Evolutionary conservation across 768 basidiomycete species (phyloP).

Genomic region (Psilocybe tampanensis): DNA sequence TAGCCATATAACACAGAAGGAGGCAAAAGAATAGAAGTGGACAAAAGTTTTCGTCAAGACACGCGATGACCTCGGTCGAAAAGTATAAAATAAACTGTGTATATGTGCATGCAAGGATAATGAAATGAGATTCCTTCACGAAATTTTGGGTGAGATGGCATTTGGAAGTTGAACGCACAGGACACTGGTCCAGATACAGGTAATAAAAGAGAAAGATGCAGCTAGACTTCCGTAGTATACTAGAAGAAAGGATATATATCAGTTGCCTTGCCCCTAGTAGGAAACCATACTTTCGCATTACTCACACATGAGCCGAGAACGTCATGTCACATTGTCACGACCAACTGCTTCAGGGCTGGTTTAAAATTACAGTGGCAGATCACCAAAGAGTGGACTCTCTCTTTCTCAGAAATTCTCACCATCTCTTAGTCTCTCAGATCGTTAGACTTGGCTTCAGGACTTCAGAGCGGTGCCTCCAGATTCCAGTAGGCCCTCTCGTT

Average conservation of each 20-base stretch:
- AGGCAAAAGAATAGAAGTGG: neutral
- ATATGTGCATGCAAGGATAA: neutral
- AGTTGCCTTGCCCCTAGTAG: neutral
- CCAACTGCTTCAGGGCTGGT: too few relatives aligned
- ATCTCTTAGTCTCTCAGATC: too few relatives aligned
- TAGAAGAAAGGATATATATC: neutral
- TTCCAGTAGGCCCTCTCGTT: too few relatives aligned
- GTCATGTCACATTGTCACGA: too few relatives aligned
- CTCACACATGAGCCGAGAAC: neutral
- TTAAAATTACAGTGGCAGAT: too few relatives aligned
- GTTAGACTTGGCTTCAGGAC: too few relatives aligned
- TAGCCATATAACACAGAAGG: constrained; percentile 7
- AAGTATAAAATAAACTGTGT: neutral
- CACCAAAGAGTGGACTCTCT: too few relatives aligned
- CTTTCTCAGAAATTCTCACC: too few relatives aligned
- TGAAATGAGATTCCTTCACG: neutral
- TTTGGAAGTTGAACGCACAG: neutral
- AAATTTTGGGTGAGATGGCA: neutral
- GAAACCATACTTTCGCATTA: too few relatives aligned
- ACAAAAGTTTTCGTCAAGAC: neutral
- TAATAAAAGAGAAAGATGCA: neutral
- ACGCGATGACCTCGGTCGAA: constrained; percentile 1
- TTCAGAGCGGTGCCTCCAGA: too few relatives aligned
- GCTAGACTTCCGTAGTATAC: neutral
- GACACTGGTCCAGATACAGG: constrained; percentile 1